Evolutionary conservation across 345 rosid species (phyloP).

Genomic region (Aquilaria yunnanensis): DNA sequence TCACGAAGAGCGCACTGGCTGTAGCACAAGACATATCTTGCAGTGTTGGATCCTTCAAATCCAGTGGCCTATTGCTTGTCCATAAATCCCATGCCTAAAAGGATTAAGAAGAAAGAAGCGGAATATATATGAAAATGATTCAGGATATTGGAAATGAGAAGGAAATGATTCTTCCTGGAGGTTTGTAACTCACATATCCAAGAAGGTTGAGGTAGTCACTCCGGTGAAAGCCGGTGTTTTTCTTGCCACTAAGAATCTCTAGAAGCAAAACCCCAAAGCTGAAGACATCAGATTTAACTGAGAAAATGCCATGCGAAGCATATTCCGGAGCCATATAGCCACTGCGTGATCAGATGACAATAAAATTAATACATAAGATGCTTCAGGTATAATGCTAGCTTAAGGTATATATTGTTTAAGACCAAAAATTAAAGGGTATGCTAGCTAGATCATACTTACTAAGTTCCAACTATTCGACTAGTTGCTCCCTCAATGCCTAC

Average conservation of each 20-base stretch:
- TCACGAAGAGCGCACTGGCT: not conserved
- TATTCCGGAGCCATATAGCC: conserved; percentile 14
- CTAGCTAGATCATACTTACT: conserved; percentile 1
- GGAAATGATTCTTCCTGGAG: no score
- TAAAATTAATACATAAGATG: not conserved
- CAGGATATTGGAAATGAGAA: not conserved
- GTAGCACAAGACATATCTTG: not conserved
- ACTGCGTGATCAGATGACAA: not conserved
- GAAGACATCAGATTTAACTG: conserved; percentile 11
- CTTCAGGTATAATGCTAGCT: no score
- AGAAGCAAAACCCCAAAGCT: conserved; percentile 12
- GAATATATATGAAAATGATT: not conserved
- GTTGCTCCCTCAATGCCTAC: conserved; percentile 5
- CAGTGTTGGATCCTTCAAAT: conserved; percentile 7
- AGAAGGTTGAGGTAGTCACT: conserved; percentile 4
- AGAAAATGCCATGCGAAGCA: conserved; percentile 7
- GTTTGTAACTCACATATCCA: conserved; percentile 8
- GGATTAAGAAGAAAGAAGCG: not conserved
- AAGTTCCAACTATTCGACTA: conserved; percentile 9
- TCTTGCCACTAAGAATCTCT: conserved; percentile 9
- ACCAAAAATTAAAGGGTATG: not conserved
- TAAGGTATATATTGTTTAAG: no score
- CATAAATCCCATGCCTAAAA: conserved; percentile 8
- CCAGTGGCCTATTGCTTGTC: not conserved
- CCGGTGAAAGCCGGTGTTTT: conserved; percentile 1